phyloP scores from a whole-genome alignment of 2,329 filamentous ascomycete species.

The Niveomyces coronatus region DNA sequence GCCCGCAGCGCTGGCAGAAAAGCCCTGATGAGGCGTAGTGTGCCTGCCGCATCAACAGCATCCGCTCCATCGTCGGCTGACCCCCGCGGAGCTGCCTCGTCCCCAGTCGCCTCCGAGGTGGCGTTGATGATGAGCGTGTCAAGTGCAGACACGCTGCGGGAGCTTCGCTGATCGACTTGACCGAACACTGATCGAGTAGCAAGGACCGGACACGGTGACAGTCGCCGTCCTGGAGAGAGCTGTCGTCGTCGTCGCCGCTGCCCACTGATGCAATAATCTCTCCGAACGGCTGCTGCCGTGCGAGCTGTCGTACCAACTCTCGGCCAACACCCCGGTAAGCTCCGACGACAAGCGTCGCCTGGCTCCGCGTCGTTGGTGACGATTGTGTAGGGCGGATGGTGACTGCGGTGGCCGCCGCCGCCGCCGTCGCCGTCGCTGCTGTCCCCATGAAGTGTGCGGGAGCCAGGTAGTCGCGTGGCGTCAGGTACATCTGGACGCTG shows the following conservation, averaged over 20 bases:
- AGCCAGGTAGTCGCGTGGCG: conserved; percentile 2
- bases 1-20: conserved; percentile 8
- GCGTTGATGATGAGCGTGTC: conserved; percentile 10
- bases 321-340: conserved; percentile 7
- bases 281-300: not conserved
- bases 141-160: not conserved
- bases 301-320: conserved; percentile 7
- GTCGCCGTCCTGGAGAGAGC: too few species aligned
- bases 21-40: conserved; percentile 8
- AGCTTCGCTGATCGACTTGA: conserved; percentile 7
- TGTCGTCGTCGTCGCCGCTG: not conserved
- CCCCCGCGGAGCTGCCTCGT: conserved; percentile 1
- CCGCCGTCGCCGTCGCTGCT: not conserved
- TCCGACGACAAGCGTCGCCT: conserved; percentile 8
- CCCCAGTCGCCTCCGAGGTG: conserved; percentile 4
- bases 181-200: conserved; percentile 5
- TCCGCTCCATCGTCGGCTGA: conserved; percentile 7
- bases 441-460: not conserved
- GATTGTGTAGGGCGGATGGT: not conserved
- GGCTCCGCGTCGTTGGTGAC: not conserved
- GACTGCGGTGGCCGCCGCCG: not conserved
- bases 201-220: not conserved
- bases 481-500: conserved; percentile 9
- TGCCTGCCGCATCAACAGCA: conserved; percentile 6
- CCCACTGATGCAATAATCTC: conserved; percentile 4